Conservation (phyloP, 2,329 filamentous ascomycete species). For the Mycosphaerella sp. region DNA sequence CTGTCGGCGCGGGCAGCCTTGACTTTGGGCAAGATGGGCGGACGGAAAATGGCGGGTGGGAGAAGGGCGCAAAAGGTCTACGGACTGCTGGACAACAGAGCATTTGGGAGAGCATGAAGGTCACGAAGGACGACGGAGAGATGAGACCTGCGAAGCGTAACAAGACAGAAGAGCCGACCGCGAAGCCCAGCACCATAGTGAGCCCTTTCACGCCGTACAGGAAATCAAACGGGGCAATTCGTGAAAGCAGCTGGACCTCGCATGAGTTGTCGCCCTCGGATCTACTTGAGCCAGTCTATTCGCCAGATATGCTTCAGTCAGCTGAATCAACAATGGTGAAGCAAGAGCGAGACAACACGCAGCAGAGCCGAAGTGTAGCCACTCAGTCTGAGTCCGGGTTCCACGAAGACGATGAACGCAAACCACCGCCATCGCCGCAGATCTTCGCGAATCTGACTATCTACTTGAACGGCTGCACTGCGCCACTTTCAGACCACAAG, state of each 20-base stretch:
- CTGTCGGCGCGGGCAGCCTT: conserved; percentile 58
- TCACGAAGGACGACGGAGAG: conserved; percentile 20
- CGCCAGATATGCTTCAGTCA: neutral
- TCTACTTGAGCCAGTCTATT: conserved; percentile 26
- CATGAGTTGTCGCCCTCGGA: conserved; percentile 30
- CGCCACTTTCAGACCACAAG: conserved; percentile 79
- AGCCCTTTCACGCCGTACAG: conserved; percentile 31
- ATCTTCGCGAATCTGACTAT: conserved; percentile 61
- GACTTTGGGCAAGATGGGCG: conserved; percentile 48
- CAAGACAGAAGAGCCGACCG: conserved; percentile 13
- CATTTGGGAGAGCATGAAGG: conserved; percentile 32
- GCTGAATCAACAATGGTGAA: neutral
- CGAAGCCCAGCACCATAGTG: conserved; percentile 25
- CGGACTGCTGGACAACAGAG: conserved; percentile 44
- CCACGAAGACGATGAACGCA: neutral
- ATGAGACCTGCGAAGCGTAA: conserved; percentile 18
- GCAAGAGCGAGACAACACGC: neutral
- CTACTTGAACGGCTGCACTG: conserved; percentile 83
- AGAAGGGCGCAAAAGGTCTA: conserved; percentile 44
- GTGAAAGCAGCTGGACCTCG: conserved; percentile 32
- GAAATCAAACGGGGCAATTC: conserved; percentile 26
- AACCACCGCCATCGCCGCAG: conserved; percentile 19
- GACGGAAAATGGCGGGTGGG: conserved; percentile 50
- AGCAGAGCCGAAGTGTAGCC: neutral
- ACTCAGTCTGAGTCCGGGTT: neutral